Conservation (phyloP, 345 rosid genomes). For the Brassica rapa region DNA sequence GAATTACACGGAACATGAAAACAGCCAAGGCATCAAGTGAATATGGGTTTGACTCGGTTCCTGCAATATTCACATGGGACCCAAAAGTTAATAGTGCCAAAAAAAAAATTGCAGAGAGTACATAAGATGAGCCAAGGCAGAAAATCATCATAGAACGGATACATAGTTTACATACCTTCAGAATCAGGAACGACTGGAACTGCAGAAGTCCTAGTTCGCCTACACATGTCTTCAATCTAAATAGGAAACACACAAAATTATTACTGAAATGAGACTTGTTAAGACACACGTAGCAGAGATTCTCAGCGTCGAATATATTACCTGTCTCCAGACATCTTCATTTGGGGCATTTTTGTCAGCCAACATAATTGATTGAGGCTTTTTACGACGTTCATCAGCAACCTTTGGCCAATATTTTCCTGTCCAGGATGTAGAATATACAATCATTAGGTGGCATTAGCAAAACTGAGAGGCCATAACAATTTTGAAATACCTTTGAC, state of each 20-base stretch:
- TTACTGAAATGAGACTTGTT: neutral
- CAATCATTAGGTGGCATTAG: constrained; percentile 7
- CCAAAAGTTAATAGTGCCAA: neutral
- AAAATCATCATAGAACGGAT: constrained; percentile 14
- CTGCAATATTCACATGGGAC: constrained; percentile 44
- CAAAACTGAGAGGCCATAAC: constrained; percentile 12
- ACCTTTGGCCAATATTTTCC: constrained; percentile 90
- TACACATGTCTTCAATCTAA: constrained; percentile 91
- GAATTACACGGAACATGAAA: constrained; percentile 87
- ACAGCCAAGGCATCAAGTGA: constrained; percentile 90
- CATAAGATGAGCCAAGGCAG: neutral
- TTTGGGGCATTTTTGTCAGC: constrained; percentile 99
- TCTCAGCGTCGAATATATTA: constrained; percentile 34
- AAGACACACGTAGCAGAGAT: neutral
- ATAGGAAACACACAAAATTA: constrained; percentile 12
- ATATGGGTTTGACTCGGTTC: constrained; percentile 84
- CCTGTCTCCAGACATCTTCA: constrained; percentile 99
- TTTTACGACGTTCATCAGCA: constrained; percentile 72
- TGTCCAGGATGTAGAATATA: constrained; percentile 32
- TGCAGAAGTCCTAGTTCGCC: constrained; percentile 72
- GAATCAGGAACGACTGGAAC: constrained; percentile 90
- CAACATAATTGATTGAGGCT: constrained; percentile 81
- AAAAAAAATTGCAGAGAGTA: neutral
- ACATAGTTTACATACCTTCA: constrained; percentile 55
- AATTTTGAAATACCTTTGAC: constrained; percentile 62